These are phyloP conservation scores for Inga laurina DNA, from an alignment of 306 rosid genomes.

Conservation along the genomic window DNA sequence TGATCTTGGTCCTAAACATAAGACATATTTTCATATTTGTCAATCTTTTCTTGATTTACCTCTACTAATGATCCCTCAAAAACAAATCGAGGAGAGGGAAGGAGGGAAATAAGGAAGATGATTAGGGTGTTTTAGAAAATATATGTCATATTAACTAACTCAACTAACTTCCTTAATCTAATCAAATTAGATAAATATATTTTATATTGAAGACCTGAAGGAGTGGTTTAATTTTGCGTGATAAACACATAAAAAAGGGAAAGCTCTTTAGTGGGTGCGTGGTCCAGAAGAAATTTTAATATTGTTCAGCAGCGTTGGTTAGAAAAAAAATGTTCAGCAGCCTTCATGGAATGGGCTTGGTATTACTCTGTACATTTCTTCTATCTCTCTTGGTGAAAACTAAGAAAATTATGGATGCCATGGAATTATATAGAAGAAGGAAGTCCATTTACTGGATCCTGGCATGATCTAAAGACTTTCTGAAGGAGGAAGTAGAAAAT, in stretches of 20 bases:
- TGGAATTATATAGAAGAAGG: not conserved
- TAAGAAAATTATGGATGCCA: not conserved
- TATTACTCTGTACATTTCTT: not conserved
- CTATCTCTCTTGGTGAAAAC: not conserved
- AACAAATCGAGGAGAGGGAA: too few species aligned
- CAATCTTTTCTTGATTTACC: too few species aligned
- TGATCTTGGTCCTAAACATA: too few species aligned
- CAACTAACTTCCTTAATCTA: too few species aligned
- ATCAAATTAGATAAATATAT: too few species aligned
- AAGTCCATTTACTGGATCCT: slow-evolving; percentile 13
- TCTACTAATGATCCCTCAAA: too few species aligned
- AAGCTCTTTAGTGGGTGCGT: not conserved
- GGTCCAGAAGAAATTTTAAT: slow-evolving; percentile 1
- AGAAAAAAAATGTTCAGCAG: not conserved
- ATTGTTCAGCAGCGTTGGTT: not conserved
- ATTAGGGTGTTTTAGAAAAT: too few species aligned
- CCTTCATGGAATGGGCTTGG: not conserved
- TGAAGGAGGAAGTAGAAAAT: not conserved
- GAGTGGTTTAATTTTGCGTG: not conserved
- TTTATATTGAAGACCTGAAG: too few species aligned
- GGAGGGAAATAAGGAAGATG: too few species aligned
- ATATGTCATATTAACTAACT: too few species aligned
- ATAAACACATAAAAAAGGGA: not conserved
- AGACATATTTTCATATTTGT: too few species aligned
- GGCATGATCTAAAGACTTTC: not conserved